These are phyloP conservation scores for Psilocybe sp. DNA, from an alignment of 768 basidiomycete genomes.

Conservation along the genomic window DNA sequence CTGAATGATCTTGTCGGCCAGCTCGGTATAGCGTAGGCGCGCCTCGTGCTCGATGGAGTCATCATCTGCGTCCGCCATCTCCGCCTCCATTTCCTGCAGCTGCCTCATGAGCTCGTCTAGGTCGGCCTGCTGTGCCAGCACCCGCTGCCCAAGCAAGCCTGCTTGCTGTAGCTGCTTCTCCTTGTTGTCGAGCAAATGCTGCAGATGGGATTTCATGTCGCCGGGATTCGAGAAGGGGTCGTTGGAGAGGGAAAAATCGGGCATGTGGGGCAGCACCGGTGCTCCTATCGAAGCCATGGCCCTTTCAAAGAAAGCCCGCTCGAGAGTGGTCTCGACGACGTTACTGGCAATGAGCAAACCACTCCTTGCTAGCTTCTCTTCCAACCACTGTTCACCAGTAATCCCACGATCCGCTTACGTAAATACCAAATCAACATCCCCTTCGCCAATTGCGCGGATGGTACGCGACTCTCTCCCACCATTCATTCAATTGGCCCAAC, in stretches of 20 bases:
- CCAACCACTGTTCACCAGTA: too few species aligned
- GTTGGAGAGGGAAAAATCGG: constrained; percentile 37
- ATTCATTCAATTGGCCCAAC: too few species aligned
- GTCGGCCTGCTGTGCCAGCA: constrained; percentile 91
- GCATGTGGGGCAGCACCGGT: constrained; percentile 29
- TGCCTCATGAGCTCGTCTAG: constrained; percentile 85
- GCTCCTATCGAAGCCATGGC: constrained; percentile 24
- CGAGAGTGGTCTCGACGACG: too few species aligned
- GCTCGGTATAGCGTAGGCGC: constrained; percentile 72
- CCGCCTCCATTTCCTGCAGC: constrained; percentile 69
- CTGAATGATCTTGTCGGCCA: constrained; percentile 66
- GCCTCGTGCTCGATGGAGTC: constrained; percentile 53
- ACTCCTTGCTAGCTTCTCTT: too few species aligned
- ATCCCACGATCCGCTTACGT: too few species aligned
- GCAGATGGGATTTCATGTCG: constrained; percentile 61
- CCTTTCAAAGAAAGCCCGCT: background rate
- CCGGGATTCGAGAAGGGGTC: constrained; percentile 47
- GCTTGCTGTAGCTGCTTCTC: constrained; percentile 91
- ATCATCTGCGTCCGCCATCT: constrained; percentile 60
- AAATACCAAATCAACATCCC: too few species aligned
- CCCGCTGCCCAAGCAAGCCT: constrained; percentile 89
- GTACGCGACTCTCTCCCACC: too few species aligned
- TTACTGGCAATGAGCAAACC: too few species aligned
- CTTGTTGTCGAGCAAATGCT: constrained; percentile 81
- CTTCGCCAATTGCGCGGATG: too few species aligned